Evolutionary conservation across 179 eudicot genomes (phyloP), one percentile per base, ranked within the genome.

Genomic region (Gypsophila paniculata): DNA sequence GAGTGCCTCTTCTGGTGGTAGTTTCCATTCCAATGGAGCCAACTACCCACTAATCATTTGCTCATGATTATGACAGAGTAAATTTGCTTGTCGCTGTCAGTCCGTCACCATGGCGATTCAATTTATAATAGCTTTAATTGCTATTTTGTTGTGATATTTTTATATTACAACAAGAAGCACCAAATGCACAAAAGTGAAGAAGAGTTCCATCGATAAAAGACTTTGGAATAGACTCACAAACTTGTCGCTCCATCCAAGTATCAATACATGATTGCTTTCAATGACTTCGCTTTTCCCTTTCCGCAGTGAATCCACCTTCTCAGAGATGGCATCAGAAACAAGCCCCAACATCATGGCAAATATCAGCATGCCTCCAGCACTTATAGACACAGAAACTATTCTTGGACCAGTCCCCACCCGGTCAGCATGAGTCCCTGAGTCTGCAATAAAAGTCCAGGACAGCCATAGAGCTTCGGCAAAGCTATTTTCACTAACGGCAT

Each of bases 171-270:
- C 23, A 64, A 63, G 42, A 65, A 38, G 42, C 39, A 15, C 26
- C n/a, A n/a, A n/a, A n/a, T n/a, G n/a, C n/a, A n/a, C n/a, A n/a
- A n/a, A n/a, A n/a, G n/a, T n/a, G n/a, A n/a, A n/a, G n/a, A n/a
- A n/a, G n/a, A n/a, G n/a, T 42, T 63, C 70, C 23, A 46, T 76
- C 68, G 18, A 58, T 64, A 26, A n/a, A n/a, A 49, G 46, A 67
- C 23, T 58, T 13, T 71, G 66, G 21, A 34, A 69, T 54, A 29
- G 32, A 78, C 76, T 83, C 75, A 93, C 98, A 90, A 93, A 79
- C 81, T 90, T 93, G 80, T 93, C 93, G 82, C 98, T 93, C 98
- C 98, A 93, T 55, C 98, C 98, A 77, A 93, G 96, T 78, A 93
- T 83, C 55, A 93, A 82, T 60, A 91, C 84, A 68, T 93, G 98